Evolutionary conservation across 805 yeast species (phyloP), one percentile per base, ranked within the genome.

Genomic region (Kodamaea restingae): DNA sequence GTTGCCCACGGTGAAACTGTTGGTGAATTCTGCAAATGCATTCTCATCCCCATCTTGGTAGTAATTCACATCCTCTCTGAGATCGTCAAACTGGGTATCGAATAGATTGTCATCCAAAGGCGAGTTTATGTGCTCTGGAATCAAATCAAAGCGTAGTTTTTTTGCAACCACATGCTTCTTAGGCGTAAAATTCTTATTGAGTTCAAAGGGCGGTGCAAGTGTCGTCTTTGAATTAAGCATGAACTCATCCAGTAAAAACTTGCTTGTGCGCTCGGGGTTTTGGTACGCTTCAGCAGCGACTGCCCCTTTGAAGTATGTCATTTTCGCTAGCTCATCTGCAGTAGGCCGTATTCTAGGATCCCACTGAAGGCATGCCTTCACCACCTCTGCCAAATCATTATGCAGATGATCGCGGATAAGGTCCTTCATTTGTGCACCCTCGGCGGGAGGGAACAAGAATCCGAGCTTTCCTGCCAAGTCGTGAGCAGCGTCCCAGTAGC

Each of bases 401-500:
- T 51, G 60, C 28, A 70, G 75, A 0, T 73, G 60, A 42, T 73
- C 61, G 7, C 73, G 66, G 4, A 81, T 54, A 7, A 81, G 45
- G 4, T 66, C 58, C 11, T 69, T 63, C 8, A 81, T 61, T 7
- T 63, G 63, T 3, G 66, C 47, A 1, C 90, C 88, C 25, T 61
- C 64, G n/a, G 66, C 63, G 35, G 59, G 60, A 0, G 91, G 90
- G 15, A 83, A 63, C 29, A 58, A 55, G 37, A 84, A 65, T 2
- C 85, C 85, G 26, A 82, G 54, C 8, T 69, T 64, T 2, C 67
- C 53, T 0, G 84, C 77, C 39, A 84, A 63, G 7, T 42, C 41
- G 30, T 58, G 61, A 1, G 87, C 88, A 24, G 79, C 80, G 31
- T 70, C 71, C 95, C 95, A 86, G 41, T 62, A 70, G 0, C 95